phyloP scores from a whole-genome alignment of 2,329 filamentous ascomycete genomes.

The Pseudogymnoascus sp. region DNA sequence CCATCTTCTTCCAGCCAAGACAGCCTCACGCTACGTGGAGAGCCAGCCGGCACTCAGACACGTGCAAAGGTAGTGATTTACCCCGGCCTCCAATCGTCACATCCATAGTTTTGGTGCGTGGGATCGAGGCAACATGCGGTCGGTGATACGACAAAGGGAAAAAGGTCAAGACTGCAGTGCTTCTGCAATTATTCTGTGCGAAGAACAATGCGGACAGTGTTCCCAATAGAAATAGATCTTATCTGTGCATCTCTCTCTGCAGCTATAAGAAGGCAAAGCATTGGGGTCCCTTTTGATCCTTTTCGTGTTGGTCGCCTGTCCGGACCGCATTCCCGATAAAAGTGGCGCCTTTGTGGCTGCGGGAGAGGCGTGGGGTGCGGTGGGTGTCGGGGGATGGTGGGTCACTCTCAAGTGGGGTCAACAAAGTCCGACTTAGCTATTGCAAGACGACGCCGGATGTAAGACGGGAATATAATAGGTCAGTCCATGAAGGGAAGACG shows the following conservation, averaged over 20 bases:
- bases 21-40: background rate
- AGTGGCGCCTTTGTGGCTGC: background rate
- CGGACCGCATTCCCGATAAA: background rate
- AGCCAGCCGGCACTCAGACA: background rate
- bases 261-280: background rate
- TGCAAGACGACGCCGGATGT: background rate
- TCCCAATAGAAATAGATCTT: background rate
- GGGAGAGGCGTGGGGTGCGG: background rate
- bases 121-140: background rate
- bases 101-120: background rate
- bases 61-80: background rate
- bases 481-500: background rate
- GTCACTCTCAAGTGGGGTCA: background rate
- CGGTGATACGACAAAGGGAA: background rate
- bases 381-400: background rate
- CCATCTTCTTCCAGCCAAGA: background rate
- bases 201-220: background rate
- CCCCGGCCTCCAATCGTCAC: background rate
- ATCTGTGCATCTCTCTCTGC: background rate
- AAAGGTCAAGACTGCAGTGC: background rate
- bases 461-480: background rate
- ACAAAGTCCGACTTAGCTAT: background rate
- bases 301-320: background rate
- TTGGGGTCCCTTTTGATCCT: background rate
- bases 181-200: background rate